Base-by-base conservation (phyloP, 352 stramenopile species). In the Phytophthora pisi region DNA sequence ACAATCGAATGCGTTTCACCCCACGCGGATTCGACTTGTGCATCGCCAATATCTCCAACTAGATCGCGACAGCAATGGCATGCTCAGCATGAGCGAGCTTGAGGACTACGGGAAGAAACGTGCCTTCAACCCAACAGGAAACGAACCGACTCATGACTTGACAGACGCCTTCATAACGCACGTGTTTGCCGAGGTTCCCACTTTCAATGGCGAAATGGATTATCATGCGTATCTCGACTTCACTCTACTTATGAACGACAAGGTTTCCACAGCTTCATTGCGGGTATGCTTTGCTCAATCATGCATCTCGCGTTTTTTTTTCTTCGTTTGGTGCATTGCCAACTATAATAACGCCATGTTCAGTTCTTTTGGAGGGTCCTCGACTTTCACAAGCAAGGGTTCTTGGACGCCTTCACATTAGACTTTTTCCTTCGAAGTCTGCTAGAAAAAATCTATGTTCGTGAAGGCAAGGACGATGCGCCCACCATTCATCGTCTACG, bases 351-450 rank as follows among this genome's bases (percentile, higher is more conserved):
- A 31, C 11, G 11, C 11, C 16, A 4, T 40, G n/a, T 13, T 50
- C 43, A 92, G 84, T 90, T 90, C 58, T 84, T 90, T 51, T 92
- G 82, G 78, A 72, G 56, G 20, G 71, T 89, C n/a, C 74, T 92
- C 8, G 82, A 92, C 55, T 75, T 89, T 47, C 81, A 89, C 6
- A 89, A 89, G 26, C 84, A 89, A 34, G 78, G 80, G 2, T 90
- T 77, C 60, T 56, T 92, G 20, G 81, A 90, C 46, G 69, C 70
- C 5, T 88, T 88, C 66, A 84, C 79, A 10, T 51, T 92, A 50
- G 81, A 91, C 42, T 85, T 74, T 30, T 92, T 91, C 50, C 52
- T 90, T 18, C 64, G 77, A n/a, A 84, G 86, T 36, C 53, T 90
- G 10, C 64, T 82, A 4, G 56, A 70, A n/a, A 89, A 89, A 55